These are phyloP conservation scores for Amanita phalloides DNA, from an alignment of 768 basidiomycete species.

Conservation along the genomic window DNA sequence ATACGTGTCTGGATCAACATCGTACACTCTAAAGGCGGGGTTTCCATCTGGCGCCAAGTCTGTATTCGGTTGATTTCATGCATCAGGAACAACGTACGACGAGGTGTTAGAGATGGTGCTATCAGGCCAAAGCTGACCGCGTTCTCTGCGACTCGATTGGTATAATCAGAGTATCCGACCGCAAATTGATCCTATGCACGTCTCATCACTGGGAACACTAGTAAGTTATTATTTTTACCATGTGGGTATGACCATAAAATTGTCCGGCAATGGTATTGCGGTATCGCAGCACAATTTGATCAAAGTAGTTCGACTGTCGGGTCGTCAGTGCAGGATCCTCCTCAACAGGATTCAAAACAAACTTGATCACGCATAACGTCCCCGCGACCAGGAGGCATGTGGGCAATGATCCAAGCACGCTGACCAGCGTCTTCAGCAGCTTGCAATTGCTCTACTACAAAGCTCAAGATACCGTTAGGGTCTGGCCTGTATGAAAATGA, in stretches of 20 bases:
- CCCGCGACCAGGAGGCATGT: conserved; percentile 40
- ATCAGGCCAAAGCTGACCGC: conserved; percentile 39
- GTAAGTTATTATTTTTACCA: conserved; percentile 14
- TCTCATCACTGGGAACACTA: not conserved
- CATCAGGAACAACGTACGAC: conserved; percentile 23
- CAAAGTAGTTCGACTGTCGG: conserved; percentile 42
- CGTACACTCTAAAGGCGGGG: conserved; percentile 48
- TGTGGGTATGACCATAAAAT: conserved; percentile 53
- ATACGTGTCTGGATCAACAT: conserved; percentile 56
- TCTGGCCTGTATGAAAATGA: conserved; percentile 21
- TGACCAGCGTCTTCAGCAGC: conserved; percentile 48
- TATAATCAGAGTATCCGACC: conserved; percentile 47
- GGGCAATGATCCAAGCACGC: conserved; percentile 52
- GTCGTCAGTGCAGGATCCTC: not conserved
- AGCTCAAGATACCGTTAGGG: conserved; percentile 49
- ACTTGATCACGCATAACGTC: conserved; percentile 46
- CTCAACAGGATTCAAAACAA: not conserved
- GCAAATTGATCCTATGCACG: conserved; percentile 42
- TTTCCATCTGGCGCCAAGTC: conserved; percentile 29
- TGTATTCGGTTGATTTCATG: not conserved
- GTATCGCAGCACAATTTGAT: conserved; percentile 53
- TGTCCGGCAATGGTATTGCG: conserved; percentile 46
- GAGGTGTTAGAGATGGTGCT: conserved; percentile 47
- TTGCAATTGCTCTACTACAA: conserved; percentile 43
- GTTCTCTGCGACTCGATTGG: conserved; percentile 28